Conservation (phyloP, 495 filamentous ascomycete species). For the Usnea hakonensis region DNA sequence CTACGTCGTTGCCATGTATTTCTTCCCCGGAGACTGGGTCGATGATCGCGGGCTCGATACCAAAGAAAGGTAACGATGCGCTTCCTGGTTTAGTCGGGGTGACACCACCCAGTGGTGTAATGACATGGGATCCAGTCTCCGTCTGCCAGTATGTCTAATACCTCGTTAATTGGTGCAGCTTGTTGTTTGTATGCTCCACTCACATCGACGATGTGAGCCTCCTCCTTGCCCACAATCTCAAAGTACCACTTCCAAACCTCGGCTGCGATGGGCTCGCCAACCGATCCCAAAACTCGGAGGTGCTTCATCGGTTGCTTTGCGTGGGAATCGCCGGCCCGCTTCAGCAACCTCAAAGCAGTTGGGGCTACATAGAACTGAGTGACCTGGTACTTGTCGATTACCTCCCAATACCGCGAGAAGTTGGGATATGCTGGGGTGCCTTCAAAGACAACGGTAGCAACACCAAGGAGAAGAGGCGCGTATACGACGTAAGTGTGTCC, state of each 20-base stretch:
- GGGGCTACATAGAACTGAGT: conserved; percentile 99
- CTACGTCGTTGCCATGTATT: conserved; percentile 91
- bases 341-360: conserved; percentile 84
- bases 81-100: conserved; percentile 52
- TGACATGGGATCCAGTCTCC: conserved; percentile 91
- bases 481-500: conserved; percentile 99
- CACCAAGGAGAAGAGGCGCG: conserved; percentile 83
- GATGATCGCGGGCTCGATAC: conserved; percentile 96
- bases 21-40: conserved; percentile 94
- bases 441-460: conserved; percentile 96
- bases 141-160: conserved; percentile 98
- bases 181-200: conserved; percentile 27
- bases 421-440: conserved; percentile 95
- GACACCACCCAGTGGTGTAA: conserved; percentile 49
- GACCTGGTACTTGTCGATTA: conserved; percentile 88
- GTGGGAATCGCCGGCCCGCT: conserved; percentile 88
- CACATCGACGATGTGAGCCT: conserved; percentile 91
- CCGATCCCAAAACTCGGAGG: conserved; percentile 86
- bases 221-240: conserved; percentile 87
- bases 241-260: conserved; percentile 99
- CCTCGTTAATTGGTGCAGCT: conserved; percentile 9
- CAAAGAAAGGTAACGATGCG: conserved; percentile 72
- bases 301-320: conserved; percentile 83
- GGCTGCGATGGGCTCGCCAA: conserved; percentile 95
- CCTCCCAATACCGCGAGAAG: conserved; percentile 98